These are phyloP conservation scores for Coniella vitis DNA, from an alignment of 2,329 filamentous ascomycete species.

Conservation along the genomic window DNA sequence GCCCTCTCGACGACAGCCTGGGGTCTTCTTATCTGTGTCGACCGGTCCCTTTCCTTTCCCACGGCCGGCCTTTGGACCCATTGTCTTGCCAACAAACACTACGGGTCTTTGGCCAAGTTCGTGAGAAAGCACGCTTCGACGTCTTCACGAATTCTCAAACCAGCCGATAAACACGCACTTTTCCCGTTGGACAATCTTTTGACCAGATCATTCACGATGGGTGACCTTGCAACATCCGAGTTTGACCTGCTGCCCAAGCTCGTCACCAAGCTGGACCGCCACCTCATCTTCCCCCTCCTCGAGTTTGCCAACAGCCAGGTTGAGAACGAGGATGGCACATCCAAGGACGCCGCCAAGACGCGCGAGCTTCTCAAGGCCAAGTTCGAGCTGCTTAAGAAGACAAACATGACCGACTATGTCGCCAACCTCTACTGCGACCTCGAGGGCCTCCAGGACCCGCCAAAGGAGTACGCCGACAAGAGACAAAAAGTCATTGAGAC, in stretches of 20 bases:
- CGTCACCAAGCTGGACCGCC: slow-evolving; percentile 86
- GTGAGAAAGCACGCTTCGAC: no score
- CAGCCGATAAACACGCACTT: no score
- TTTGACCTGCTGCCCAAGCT: slow-evolving; percentile 70
- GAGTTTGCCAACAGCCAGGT: slow-evolving; percentile 83
- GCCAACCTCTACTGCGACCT: slow-evolving; percentile 87
- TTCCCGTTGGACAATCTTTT: no score
- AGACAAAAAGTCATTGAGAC: slow-evolving; percentile 79
- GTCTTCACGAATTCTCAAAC: no score
- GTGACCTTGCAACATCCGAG: slow-evolving; percentile 20
- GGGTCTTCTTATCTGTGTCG: no score
- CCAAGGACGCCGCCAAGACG: slow-evolving; percentile 46
- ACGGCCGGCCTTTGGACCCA: no score
- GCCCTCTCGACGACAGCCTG: no score
- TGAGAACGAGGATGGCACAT: slow-evolving; percentile 59
- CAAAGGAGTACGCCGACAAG: slow-evolving; percentile 82
- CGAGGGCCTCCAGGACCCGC: slow-evolving; percentile 68
- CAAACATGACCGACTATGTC: slow-evolving; percentile 98
- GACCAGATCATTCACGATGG: slow-evolving; percentile 9
- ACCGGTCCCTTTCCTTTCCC: no score
- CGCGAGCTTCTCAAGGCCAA: slow-evolving; percentile 77
- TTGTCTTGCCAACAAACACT: no score
- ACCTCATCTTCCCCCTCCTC: slow-evolving; percentile 92
- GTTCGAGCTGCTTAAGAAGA: slow-evolving; percentile 90
- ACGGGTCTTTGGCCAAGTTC: no score